Base-by-base conservation (phyloP, 345 rosid genomes). In the Acer saccharum region DNA sequence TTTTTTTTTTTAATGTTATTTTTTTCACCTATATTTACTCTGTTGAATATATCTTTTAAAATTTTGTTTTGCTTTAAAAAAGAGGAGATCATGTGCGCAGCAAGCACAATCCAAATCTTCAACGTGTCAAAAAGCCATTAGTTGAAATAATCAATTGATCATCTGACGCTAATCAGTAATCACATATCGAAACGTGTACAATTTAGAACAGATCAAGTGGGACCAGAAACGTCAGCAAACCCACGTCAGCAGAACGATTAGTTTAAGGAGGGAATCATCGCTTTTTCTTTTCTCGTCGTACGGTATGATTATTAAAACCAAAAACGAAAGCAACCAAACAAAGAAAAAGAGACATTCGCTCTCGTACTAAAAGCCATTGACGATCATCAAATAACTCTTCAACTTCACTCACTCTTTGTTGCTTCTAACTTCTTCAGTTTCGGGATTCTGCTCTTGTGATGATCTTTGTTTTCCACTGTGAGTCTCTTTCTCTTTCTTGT, bases 401-500 rank as follows among this genome's bases (percentile, higher is more conserved):
- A 10, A 20, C 60, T 69, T 21, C 12, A 52, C 73, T 1, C n/a
- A 58, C 52, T 72, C 55, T 73, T 20, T 43, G 7, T 0, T 41
- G 17, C 54, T 41, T 23, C 25, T 23, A 23, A 23, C 25, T 23
- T 21, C 65, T 41, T 41, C 76, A 8, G 20, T 6, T 73, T 73
- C 66, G 1, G 2, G 39, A 7, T 60, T 50, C 41, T 0, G 39
- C 1, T 32, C 27, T 48, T 12, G n/a, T 54, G 58, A 16, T 54
- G 58, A 16, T 12, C 62, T 70, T 21, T 50, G 4, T 27, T 73
- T 14, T 61, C 54, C 43, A 57, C 18, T 0, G 76, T 61, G 54
- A 60, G 76, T 73, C 20, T n/a, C 75, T 41, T 17, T 41, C n/a
- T 41, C 21, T 73, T 17, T 60, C 12, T 73, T 3, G 63, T 14